Evolutionary conservation across 371 early-diverging fungal genomes (phyloP), one percentile per base, ranked within the genome.

Genomic region (Mucor velutinosus): DNA sequence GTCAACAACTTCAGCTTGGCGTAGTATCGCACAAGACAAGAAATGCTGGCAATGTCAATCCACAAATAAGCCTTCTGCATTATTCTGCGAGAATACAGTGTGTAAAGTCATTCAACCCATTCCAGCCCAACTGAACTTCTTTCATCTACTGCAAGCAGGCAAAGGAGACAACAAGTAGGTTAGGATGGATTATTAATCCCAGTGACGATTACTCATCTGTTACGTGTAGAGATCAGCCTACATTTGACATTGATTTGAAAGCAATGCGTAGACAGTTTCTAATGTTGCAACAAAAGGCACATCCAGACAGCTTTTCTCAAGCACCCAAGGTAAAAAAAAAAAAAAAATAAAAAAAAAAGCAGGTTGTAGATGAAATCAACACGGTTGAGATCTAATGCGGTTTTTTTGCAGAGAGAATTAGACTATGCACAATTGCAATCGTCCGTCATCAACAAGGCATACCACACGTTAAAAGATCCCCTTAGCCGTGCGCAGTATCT

Each of bases 391-490:
- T 53, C 41, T 41, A 41, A 41, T 32, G 35, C 35, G 17, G 7
- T 43, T 41, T 55, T 1, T 4, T 23, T 6, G 60, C 76, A 92
- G 93, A 77, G 83, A 47, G 93, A 94, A 71, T 84, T 89, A 62
- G 76, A 76, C 33, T 87, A 88, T 67, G 93, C 95, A 11, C 92
- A 93, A 49, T 75, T 84, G 21, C 95, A 94, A 65, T 95, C 95
- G 0, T 85, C 93, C 7, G 85, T 91, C 67, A 82, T 93, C 57
- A 96, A 96, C 85, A 94, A 94, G 73, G 96, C 94, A 4, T 94
- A 94, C 66, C 79, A 92, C 23, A 89, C 92, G 12, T 76, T 96
- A 23, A 80, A 86, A 55, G 91, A 93, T 45, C 96, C 95, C 12
- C 82, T 96, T 15, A 72, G 83, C 5, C 83, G 96, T 19, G 95